phyloP scores from a whole-genome alignment of 2,329 filamentous ascomycete genomes.

The Alternaria sp. region DNA sequence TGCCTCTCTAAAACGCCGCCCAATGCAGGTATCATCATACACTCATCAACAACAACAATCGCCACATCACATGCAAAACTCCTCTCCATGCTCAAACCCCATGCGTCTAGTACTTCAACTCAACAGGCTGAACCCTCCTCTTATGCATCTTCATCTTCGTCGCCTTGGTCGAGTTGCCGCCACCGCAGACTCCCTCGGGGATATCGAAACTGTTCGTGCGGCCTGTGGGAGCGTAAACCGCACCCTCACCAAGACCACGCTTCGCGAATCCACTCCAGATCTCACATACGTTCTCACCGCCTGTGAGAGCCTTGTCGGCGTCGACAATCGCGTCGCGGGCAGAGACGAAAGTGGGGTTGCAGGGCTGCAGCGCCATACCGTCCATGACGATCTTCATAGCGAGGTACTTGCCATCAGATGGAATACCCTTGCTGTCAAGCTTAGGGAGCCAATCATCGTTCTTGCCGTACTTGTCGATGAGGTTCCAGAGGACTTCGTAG shows the following conservation, averaged over 20 bases:
- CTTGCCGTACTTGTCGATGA: slow-evolving; percentile 63
- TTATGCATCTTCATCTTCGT: background rate
- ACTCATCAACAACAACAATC: background rate
- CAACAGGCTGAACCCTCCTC: background rate
- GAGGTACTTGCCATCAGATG: slow-evolving; percentile 61
- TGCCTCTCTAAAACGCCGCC: background rate
- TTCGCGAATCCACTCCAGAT: slow-evolving; percentile 65
- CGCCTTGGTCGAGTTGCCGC: background rate
- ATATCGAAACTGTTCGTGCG: slow-evolving; percentile 34
- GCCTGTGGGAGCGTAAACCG: slow-evolving; percentile 24
- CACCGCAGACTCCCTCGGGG: slow-evolving; percentile 24
- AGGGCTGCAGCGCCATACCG: slow-evolving; percentile 63
- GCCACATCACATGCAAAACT: background rate
- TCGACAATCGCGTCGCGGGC: slow-evolving; percentile 64
- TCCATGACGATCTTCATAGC: slow-evolving; percentile 61
- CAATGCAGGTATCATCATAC: slow-evolving; percentile 1
- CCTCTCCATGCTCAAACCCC: background rate
- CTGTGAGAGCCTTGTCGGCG: slow-evolving; percentile 60
- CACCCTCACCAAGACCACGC: slow-evolving; percentile 57
- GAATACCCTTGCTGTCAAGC: slow-evolving; percentile 54
- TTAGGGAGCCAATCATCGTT: slow-evolving; percentile 52
- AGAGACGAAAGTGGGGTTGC: slow-evolving; percentile 61
- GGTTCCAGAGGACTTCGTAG: slow-evolving; percentile 65
- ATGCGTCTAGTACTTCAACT: background rate
- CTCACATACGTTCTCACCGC: slow-evolving; percentile 58